Evolutionary conservation across 208 protist genomes (phyloP), one percentile per base, ranked within the genome.

Genomic region (Leishmania martiniquensis): DNA sequence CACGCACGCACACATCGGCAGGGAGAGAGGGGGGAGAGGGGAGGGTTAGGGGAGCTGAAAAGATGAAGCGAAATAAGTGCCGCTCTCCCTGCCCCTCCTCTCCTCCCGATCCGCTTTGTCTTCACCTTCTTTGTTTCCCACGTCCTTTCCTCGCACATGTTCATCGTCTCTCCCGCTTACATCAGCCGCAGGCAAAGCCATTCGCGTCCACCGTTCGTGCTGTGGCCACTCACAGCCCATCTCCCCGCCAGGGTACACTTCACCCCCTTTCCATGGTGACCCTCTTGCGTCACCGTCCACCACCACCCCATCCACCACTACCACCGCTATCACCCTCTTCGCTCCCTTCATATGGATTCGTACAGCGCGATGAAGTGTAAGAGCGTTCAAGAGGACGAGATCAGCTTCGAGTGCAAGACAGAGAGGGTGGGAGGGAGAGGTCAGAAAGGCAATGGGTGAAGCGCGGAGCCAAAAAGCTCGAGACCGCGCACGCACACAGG

Each of bases 1-100:
- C 39, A 75, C 20, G 29, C 45, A 42, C 66, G 55, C 66, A 71
- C 44, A 70, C n/a, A 71, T 44, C 62, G 62, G 25, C 44, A 66
- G 32, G 25, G 12, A 45, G 37, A n/a, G 34, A 25, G 34, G 22
- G 39, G 39, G 39, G 39, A 6, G 63, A n/a, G 22, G 63, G 34
- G 63, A n/a, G n/a, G 7, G 7, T 60, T n/a, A 60, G 32, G 55
- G 55, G n/a, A 45, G 63, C 37, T 42, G 39, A 15, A 5, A 47
- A 42, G 6, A 32, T 9, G 6, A 68, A 68, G 29, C 63, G 0
- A 68, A 68, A 68, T 68, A 68, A 39, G 32, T 68, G 63, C 2
- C 63, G n/a, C 57, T 37, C 32, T 66, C 60, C 63, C 0, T 17
- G 17, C 39, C 1, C 63, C 39, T 5, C 37, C 39, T 1, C 39